These are phyloP conservation scores for Picochlorum sp. DNA, from an alignment of 139 green algal species.

Conservation along the genomic window DNA sequence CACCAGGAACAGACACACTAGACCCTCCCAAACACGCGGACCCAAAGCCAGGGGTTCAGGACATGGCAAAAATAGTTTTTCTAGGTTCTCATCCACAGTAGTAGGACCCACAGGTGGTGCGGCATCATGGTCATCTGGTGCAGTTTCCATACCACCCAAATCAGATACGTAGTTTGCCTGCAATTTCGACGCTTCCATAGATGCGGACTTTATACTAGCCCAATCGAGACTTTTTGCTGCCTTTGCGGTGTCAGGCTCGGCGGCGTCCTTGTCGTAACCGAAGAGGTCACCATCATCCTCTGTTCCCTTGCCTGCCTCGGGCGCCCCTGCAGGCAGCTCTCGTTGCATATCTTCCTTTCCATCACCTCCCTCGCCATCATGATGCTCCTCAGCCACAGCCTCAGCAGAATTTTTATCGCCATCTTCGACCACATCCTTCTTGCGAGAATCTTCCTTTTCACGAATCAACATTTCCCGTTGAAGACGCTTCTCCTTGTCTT, in stretches of 20 bases:
- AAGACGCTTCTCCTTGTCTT: slow-evolving; percentile 6
- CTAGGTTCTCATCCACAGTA: not conserved
- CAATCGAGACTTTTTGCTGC: not conserved
- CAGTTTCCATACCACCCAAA: not conserved
- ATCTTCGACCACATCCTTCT: not conserved
- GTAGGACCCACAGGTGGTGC: not conserved
- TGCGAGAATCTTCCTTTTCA: not conserved
- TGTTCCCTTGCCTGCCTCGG: not conserved
- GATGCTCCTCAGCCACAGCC: not conserved
- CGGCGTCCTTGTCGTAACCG: not conserved
- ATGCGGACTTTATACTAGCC: slow-evolving; percentile 1
- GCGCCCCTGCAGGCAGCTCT: not conserved
- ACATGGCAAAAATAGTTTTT: slow-evolving; percentile 18
- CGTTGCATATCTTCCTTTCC: not conserved
- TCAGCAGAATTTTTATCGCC: not conserved
- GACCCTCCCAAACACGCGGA: slow-evolving; percentile 19
- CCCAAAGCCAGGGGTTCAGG: slow-evolving; percentile 1
- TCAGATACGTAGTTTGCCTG: not conserved
- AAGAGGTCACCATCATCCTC: slow-evolving; percentile 4
- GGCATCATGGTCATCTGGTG: not conserved
- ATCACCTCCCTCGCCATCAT: not conserved
- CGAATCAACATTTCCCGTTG: slow-evolving; percentile 3
- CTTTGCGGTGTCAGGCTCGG: too few species aligned
- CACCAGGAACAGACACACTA: slow-evolving; percentile 15
- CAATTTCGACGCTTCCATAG: not conserved